phyloP scores from a whole-genome alignment of 768 basidiomycete species.

The Pulveroboletus frians region DNA sequence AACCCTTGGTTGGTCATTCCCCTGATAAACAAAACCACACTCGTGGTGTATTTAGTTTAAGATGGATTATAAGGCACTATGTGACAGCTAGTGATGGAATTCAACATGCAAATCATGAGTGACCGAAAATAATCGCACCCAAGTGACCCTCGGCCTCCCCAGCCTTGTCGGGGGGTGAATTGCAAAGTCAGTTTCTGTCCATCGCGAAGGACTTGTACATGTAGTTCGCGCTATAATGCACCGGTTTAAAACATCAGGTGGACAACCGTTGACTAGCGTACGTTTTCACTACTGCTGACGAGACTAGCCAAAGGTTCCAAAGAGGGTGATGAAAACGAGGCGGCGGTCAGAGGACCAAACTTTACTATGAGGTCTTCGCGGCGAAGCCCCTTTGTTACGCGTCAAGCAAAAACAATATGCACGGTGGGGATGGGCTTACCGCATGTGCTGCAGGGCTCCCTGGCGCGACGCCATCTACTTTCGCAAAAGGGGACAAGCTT shows the following conservation, averaged over 20 bases:
- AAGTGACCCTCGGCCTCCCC: slow-evolving; percentile 84
- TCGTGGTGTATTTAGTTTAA: neutral
- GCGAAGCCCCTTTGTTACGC: slow-evolving; percentile 50
- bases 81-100: slow-evolving; percentile 44
- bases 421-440: slow-evolving; percentile 39
- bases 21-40: neutral
- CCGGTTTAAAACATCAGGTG: neutral
- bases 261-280: slow-evolving; percentile 33
- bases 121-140: slow-evolving; percentile 48
- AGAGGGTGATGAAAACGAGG: slow-evolving; percentile 48
- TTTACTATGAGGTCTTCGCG: slow-evolving; percentile 67
- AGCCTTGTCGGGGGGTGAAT: slow-evolving; percentile 67
- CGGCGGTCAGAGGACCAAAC: slow-evolving; percentile 59
- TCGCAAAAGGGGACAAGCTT: slow-evolving; percentile 57
- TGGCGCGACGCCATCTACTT: slow-evolving; percentile 75
- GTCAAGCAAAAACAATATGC: neutral
- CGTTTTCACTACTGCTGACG: slow-evolving; percentile 77
- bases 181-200: slow-evolving; percentile 42
- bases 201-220: slow-evolving; percentile 53
- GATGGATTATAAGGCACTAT: slow-evolving; percentile 46
- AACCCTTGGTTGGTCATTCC: neutral
- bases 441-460: slow-evolving; percentile 79
- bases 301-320: slow-evolving; percentile 67
- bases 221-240: slow-evolving; percentile 47
- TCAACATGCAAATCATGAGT: slow-evolving; percentile 1